Percentiles rank a stretch among this genome's conserved stretches.
These are phyloP conservation scores for Boeremia exigua DNA, from an alignment of 2,329 filamentous ascomycete genomes.

Conservation along the genomic window DNA sequence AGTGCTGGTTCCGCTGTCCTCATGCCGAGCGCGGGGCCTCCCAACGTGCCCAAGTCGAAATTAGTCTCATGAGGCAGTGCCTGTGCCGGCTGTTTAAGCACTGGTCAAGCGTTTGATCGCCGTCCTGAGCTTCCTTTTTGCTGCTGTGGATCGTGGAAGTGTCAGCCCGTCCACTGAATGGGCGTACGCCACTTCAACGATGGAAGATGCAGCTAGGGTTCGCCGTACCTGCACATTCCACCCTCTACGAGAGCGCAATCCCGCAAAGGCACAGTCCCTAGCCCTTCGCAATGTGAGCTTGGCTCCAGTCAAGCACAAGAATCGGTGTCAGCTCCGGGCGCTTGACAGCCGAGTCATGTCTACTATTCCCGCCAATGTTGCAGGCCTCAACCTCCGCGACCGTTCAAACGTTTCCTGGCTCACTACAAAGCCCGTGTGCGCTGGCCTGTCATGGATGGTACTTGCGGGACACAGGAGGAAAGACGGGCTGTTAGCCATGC, in stretches of 20 bases:
- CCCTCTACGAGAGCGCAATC: conserved; percentile 13
- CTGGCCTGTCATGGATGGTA: conserved; percentile 16
- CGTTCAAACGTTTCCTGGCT: conserved; percentile 11
- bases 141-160: conserved; percentile 20
- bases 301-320: conserved; percentile 18
- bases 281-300: conserved; percentile 12
- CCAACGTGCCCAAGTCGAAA: conserved; percentile 24
- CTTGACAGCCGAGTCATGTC: conserved; percentile 19
- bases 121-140: conserved; percentile 39
- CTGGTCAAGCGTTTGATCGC: conserved; percentile 50
- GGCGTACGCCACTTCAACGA: background rate
- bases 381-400: conserved; percentile 6
- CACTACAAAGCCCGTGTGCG: conserved; percentile 4
- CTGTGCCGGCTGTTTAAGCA: conserved; percentile 42
- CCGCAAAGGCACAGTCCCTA: background rate
- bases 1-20: conserved; percentile 29
- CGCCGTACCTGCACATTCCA: conserved; percentile 36
- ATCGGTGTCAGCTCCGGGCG: background rate
- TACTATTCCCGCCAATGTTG: conserved; percentile 27
- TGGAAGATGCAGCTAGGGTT: conserved; percentile 19
- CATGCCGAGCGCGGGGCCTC: conserved; percentile 24
- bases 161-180: conserved; percentile 19
- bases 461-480: background rate
- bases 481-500: conserved; percentile 20
- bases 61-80: conserved; percentile 41